A percentile compares a stretch with the other conserved stretches of the same genome.
Evolutionary conservation across 2,329 filamentous ascomycete genomes (phyloP).

Genomic region (Fusarium armeniacum): DNA sequence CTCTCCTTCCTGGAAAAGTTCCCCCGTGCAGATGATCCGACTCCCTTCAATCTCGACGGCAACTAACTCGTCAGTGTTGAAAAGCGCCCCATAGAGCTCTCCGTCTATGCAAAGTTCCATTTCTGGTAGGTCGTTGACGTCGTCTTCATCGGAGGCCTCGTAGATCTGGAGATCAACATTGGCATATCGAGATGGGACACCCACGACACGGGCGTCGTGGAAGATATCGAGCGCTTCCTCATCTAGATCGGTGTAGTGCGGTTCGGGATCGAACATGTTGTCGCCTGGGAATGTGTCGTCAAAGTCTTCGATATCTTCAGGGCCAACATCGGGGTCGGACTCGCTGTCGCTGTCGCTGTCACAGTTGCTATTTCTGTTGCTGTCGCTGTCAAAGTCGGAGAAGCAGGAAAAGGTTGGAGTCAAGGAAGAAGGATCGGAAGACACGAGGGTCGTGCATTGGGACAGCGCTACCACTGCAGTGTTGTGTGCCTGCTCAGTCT

Average conservation of each 20-base stretch:
- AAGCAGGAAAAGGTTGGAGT: background rate
- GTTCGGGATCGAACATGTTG: constrained; percentile 41
- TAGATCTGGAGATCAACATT: constrained; percentile 53
- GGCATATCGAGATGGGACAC: background rate
- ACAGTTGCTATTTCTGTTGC: background rate
- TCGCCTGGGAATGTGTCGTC: constrained; percentile 35
- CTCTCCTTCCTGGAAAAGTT: constrained; percentile 34
- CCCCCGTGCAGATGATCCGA: constrained; percentile 39
- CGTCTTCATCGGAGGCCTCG: constrained; percentile 48
- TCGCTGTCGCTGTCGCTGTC: constrained; percentile 14
- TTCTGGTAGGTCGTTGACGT: constrained; percentile 48
- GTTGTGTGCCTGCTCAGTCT: background rate
- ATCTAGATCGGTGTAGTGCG: constrained; percentile 44
- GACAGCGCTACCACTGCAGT: background rate
- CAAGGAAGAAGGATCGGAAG: background rate
- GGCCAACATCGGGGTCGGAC: constrained; percentile 10
- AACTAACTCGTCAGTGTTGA: constrained; percentile 40
- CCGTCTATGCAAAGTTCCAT: constrained; percentile 52
- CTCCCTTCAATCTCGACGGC: constrained; percentile 50
- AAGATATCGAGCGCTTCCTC: constrained; percentile 46
- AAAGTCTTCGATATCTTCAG: background rate
- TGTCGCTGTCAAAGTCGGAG: background rate
- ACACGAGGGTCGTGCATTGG: background rate
- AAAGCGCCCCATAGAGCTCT: constrained; percentile 47
- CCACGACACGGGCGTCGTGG: constrained; percentile 49